Evolutionary conservation across 805 yeast genomes (phyloP), one percentile per base, ranked within the genome.

Genomic region (Kazachstania martiniae): DNA sequence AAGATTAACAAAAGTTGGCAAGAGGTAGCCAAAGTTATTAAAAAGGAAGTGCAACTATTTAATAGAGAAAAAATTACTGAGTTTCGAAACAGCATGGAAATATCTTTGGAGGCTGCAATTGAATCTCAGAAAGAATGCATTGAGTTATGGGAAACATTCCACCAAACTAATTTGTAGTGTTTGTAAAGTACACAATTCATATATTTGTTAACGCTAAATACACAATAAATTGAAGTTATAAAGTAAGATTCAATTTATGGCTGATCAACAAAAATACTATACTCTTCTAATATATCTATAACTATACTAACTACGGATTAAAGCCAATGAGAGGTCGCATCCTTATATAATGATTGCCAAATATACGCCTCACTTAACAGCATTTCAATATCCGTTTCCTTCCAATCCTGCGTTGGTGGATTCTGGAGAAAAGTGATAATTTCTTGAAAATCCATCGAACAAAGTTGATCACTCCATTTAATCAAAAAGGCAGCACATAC

Each of bases 401-500:
- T 68, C 98, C 98, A 91, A 24, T 66, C 61, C 30, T 66, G 62
- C 0, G 97, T 91, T 17, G 96, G 96, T 8, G 87, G 79, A 39
- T 80, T 82, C 56, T 91, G 98, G 30, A 91, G 62, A 50, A 84
- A 89, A 56, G 93, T 78, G 61, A 91, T 75, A 22, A 86, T 83
- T 40, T 85, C 97, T 59, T 91, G 97, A 54, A 91, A 91, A 42
- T 89, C 97, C 86, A 80, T 83, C 8, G 68, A 65, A 53, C 80
- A 74, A 41, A 91, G 62, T 41, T 75, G 77, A 34, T 69, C 75
- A 40, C 91, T 75, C 77, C 94, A 91, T 49, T 84, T 78, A 39
- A 86, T 81, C 44, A 91, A 63, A 50, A 89, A 91, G 14, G 98
- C 97, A 14, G 97, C 95, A 59, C 98, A 91, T 3, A 91, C 98